A percentile compares a stretch with the other conserved stretches of the same genome.
phyloP scores from a whole-genome alignment of 2,329 filamentous ascomycete species.

The Orbilia oligospora region DNA sequence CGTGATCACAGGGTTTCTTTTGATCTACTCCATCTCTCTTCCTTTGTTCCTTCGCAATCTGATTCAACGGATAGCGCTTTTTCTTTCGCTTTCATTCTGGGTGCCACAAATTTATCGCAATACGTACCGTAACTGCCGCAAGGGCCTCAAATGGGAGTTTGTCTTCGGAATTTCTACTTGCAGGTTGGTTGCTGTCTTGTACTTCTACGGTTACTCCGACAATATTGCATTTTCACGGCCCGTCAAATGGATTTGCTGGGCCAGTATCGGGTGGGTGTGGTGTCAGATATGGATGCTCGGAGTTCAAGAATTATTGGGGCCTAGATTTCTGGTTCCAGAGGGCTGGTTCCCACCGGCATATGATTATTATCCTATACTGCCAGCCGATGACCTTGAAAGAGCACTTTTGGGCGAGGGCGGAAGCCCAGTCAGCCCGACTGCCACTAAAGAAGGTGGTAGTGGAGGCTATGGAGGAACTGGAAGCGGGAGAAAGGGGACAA shows the following conservation, averaged over 20 bases:
- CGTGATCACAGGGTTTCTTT: conserved; percentile 73
- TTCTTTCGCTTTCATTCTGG: conserved; percentile 91
- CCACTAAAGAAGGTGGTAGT: conserved; percentile 63
- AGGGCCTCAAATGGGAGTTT: conserved; percentile 89
- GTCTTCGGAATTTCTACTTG: conserved; percentile 85
- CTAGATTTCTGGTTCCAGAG: conserved; percentile 84
- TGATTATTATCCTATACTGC: conserved; percentile 93
- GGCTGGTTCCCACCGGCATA: conserved; percentile 74
- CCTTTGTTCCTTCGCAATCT: conserved; percentile 70
- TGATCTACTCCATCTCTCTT: conserved; percentile 75
- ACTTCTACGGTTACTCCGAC: conserved; percentile 83
- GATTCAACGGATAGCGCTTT: conserved; percentile 76
- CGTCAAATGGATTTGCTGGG: conserved; percentile 76
- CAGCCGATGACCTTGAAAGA: conserved; percentile 84
- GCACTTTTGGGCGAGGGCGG: conserved; percentile 54
- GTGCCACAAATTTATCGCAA: conserved; percentile 92
- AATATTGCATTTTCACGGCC: conserved; percentile 85
- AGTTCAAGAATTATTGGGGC: conserved; percentile 86
- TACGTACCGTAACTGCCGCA: conserved; percentile 63
- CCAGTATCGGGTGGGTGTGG: conserved; percentile 85
- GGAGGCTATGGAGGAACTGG: conserved; percentile 52
- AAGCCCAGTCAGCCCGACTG: conserved; percentile 67
- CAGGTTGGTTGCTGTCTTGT: conserved; percentile 83
- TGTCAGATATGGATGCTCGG: conserved; percentile 83
- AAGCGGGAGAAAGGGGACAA: conserved; percentile 68